These are phyloP conservation scores for Nepenthes gracilis DNA, from an alignment of 148 eudicot genomes.

Conservation along the genomic window DNA sequence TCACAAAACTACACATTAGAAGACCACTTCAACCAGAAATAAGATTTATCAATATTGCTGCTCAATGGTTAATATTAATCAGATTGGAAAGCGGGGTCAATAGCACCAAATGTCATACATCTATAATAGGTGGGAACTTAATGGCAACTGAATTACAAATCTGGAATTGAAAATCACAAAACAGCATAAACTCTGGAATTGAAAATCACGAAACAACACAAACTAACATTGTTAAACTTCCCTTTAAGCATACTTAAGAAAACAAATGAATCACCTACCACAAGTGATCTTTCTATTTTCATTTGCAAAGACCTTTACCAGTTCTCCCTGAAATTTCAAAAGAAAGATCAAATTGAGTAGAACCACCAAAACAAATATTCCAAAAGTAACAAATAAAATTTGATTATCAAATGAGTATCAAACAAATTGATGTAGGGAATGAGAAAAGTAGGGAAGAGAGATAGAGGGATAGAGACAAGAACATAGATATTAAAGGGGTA, in stretches of 20 bases:
- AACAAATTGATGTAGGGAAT: no score
- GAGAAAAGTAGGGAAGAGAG: no score
- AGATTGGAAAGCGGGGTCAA: no score
- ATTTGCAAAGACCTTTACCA: conserved; percentile 82
- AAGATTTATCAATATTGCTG: no score
- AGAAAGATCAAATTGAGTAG: conserved; percentile 3
- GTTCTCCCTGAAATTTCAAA: conserved; percentile 58
- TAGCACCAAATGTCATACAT: no score
- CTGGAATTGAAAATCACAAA: neutral
- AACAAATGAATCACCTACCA: conserved; percentile 37
- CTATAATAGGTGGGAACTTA: neutral
- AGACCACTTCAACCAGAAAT: no score
- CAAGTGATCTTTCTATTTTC: conserved; percentile 73
- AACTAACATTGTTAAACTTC: neutral
- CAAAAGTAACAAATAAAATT: neutral
- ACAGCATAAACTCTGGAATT: neutral
- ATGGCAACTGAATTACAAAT: neutral
- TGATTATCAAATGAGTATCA: neutral
- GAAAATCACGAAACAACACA: neutral
- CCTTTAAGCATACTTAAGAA: neutral
- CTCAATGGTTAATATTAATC: no score
- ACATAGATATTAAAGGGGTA: neutral
- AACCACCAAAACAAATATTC: neutral
- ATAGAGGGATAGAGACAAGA: no score
- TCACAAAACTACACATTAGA: no score